A percentile compares a stretch with the other conserved stretches of the same genome.
These are phyloP conservation scores for Mycosphaerella sp. DNA, from an alignment of 2,329 filamentous ascomycete species.

Conservation along the genomic window DNA sequence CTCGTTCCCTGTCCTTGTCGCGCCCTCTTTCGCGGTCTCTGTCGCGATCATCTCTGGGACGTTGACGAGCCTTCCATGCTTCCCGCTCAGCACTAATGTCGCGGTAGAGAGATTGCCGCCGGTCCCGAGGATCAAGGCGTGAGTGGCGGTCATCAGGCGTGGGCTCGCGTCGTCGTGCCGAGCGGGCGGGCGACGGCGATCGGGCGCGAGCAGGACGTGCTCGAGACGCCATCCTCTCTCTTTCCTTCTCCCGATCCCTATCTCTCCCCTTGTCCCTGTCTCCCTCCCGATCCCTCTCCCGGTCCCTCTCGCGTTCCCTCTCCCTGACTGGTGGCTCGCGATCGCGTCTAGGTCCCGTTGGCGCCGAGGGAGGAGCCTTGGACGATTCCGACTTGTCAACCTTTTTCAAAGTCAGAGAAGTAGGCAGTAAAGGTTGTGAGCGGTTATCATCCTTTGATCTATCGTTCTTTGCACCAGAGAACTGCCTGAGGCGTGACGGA, in stretches of 20 bases:
- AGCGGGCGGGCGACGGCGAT: slow-evolving; percentile 28
- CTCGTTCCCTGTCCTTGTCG: slow-evolving; percentile 37
- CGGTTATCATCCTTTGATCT: slow-evolving; percentile 19
- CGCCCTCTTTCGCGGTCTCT: slow-evolving; percentile 25
- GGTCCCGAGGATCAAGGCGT: slow-evolving; percentile 16
- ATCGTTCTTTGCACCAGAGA: slow-evolving; percentile 22
- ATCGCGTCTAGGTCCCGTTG: slow-evolving; percentile 17
- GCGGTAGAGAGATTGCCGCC: slow-evolving; percentile 26
- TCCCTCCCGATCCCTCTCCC: neutral
- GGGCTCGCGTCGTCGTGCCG: slow-evolving; percentile 23
- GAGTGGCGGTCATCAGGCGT: slow-evolving; percentile 24
- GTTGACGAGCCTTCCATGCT: slow-evolving; percentile 29
- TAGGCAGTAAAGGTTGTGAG: slow-evolving; percentile 23
- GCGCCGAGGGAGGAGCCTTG: slow-evolving; percentile 13
- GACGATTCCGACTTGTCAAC: slow-evolving; percentile 20
- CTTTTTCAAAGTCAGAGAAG: slow-evolving; percentile 30
- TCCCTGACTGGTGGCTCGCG: neutral
- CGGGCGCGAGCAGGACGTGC: slow-evolving; percentile 20
- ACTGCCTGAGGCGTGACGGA: slow-evolving; percentile 33
- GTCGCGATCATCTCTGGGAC: slow-evolving; percentile 23
- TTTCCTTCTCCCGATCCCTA: neutral
- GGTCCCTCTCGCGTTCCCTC: neutral
- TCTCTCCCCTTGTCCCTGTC: neutral
- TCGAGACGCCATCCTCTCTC: slow-evolving; percentile 12
- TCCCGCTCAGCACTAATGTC: slow-evolving; percentile 31